Percentiles rank a stretch among this genome's conserved stretches.
Evolutionary conservation across 164 flowering plant genomes (phyloP).

Genomic region (Sedum album): DNA sequence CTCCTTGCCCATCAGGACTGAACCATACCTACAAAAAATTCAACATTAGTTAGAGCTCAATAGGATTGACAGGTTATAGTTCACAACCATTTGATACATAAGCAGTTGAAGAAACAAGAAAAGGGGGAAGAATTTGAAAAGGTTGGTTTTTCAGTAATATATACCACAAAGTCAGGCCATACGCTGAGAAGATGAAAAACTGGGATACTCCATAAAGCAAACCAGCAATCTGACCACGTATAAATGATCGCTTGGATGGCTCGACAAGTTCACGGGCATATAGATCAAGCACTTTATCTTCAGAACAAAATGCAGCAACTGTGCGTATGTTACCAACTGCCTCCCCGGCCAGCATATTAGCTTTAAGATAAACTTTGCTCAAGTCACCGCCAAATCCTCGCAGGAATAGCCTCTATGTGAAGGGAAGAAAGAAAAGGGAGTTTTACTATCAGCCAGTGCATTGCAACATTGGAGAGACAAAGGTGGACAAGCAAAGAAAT

Average conservation of each 20-base stretch:
- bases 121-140: background rate
- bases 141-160: background rate
- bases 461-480: background rate
- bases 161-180: conserved; percentile 92
- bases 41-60: background rate
- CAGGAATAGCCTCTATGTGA: conserved; percentile 75
- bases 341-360: conserved; percentile 96
- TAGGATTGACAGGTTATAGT: background rate
- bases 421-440: background rate
- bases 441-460: background rate
- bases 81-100: background rate
- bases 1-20: conserved; percentile 79
- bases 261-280: conserved; percentile 66
- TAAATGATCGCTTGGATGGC: conserved; percentile 61
- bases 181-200: conserved; percentile 85
- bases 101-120: background rate
- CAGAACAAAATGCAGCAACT: conserved; percentile 90
- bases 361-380: conserved; percentile 82
- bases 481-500: background rate
- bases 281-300: conserved; percentile 70
- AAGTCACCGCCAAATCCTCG: conserved; percentile 88
- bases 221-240: conserved; percentile 91
- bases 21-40: conserved; percentile 64
- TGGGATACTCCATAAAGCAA: conserved; percentile 80
- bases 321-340: conserved; percentile 94